Evolutionary conservation across 352 stramenopile genomes (phyloP).

Genomic region (Peronospora destructor): DNA sequence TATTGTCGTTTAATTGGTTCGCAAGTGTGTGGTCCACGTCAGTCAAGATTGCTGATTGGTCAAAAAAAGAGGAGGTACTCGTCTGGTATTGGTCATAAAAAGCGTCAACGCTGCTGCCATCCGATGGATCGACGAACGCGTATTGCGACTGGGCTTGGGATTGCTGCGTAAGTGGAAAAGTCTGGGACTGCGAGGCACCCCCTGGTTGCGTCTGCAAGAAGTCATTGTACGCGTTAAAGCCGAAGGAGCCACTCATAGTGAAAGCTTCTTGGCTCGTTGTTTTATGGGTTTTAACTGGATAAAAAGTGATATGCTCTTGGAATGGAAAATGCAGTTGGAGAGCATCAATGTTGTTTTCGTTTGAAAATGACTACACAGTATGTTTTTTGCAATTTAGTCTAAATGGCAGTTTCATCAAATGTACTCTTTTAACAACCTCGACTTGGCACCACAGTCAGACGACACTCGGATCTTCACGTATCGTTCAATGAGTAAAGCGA

Average conservation of each 20-base stretch:
- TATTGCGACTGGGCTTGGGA: conserved; percentile 50
- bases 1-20: conserved; percentile 40
- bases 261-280: no score
- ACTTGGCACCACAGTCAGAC: no score
- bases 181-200: conserved; percentile 39
- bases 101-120: conserved; percentile 27
- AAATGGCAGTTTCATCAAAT: no score
- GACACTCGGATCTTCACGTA: no score
- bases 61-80: conserved; percentile 19
- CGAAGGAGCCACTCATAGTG: conserved; percentile 38
- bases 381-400: no score
- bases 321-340: no score
- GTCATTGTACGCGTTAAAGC: conserved; percentile 45
- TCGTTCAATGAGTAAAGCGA: no score
- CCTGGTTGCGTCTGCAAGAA: conserved; percentile 53
- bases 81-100: conserved; percentile 67
- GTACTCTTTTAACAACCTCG: no score
- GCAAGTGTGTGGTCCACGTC: conserved; percentile 28
- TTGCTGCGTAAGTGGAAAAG: conserved; percentile 34
- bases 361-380: no score
- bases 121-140: conserved; percentile 59
- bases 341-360: no score
- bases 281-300: conserved; percentile 3
- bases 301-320: not conserved
- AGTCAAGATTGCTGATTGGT: conserved; percentile 20